phyloP scores from a whole-genome alignment of 768 basidiomycete genomes.

The Leccinum uliginosum region DNA sequence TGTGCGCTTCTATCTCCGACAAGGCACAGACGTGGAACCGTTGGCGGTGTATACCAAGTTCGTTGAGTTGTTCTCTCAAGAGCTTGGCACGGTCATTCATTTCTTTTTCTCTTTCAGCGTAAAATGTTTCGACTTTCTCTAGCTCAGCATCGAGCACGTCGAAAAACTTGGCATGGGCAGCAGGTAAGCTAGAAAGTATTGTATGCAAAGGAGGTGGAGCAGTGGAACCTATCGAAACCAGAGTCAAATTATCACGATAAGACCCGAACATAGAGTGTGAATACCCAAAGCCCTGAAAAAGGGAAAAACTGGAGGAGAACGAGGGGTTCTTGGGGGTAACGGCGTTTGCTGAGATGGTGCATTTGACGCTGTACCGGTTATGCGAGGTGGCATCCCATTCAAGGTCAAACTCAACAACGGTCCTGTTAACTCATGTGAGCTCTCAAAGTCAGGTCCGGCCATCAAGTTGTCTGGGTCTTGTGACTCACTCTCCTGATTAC shows the following conservation, averaged over 20 bases:
- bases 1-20: too few species aligned
- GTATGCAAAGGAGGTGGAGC: constrained; percentile 39
- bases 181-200: constrained; percentile 51
- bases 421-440: constrained; percentile 2
- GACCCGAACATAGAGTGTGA: not conserved
- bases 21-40: constrained; percentile 46
- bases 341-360: constrained; percentile 16
- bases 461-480: not conserved
- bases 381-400: constrained; percentile 4
- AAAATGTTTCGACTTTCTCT: constrained; percentile 84
- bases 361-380: constrained; percentile 4
- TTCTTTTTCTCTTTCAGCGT: constrained; percentile 61
- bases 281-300: constrained; percentile 19
- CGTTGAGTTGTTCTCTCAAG: constrained; percentile 66
- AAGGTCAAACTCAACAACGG: constrained; percentile 15
- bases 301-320: constrained; percentile 9
- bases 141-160: constrained; percentile 69
- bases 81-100: constrained; percentile 43
- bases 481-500: constrained; percentile 9
- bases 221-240: not conserved
- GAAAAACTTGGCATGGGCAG: constrained; percentile 68
- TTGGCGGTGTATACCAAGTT: constrained; percentile 65
- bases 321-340: constrained; percentile 6
- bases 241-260: not conserved
- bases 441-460: not conserved